Conservation (phyloP, 768 basidiomycete genomes). For the Amanita thiersii region DNA sequence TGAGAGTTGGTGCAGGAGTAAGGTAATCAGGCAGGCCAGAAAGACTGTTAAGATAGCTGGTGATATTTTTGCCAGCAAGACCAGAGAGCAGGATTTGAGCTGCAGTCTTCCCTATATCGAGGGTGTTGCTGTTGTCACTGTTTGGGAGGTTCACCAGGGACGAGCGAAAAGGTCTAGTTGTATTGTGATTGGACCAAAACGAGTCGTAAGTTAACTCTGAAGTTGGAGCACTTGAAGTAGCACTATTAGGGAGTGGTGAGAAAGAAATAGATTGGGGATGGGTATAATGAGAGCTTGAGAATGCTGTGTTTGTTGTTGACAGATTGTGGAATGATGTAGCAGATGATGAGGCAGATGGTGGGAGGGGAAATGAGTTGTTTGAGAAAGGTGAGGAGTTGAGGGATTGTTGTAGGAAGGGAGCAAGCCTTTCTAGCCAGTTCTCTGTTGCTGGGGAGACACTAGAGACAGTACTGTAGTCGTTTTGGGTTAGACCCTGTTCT, state of each 20-base stretch:
- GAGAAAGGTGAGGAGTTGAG: too few relatives aligned
- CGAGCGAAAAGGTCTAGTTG: conserved; percentile 6
- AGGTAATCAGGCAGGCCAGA: conserved; percentile 1
- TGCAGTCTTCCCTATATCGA: too few relatives aligned
- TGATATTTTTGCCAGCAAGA: conserved; percentile 1
- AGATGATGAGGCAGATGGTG: not conserved
- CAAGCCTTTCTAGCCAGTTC: too few relatives aligned
- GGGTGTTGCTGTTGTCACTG: conserved; percentile 2
- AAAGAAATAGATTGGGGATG: not conserved
- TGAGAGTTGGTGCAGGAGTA: not conserved
- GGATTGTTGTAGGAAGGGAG: too few relatives aligned
- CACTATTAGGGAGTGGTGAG: too few relatives aligned
- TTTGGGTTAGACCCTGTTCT: too few relatives aligned
- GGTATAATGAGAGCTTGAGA: not conserved
- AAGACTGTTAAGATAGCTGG: not conserved
- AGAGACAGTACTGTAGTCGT: too few relatives aligned
- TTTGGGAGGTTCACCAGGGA: conserved; percentile 9
- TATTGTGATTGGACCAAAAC: conserved; percentile 10
- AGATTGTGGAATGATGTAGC: not conserved
- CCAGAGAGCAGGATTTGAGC: conserved; percentile 2
- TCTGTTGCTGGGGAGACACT: too few relatives aligned
- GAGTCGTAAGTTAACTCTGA: conserved; percentile 8
- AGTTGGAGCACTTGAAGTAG: not conserved
- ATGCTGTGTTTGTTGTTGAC: not conserved
- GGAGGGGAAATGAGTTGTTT: not conserved